Evolutionary conservation across 2,329 filamentous ascomycete genomes (phyloP), one percentile per base, ranked within the genome.

Genomic region (Juglanconis sp.): DNA sequence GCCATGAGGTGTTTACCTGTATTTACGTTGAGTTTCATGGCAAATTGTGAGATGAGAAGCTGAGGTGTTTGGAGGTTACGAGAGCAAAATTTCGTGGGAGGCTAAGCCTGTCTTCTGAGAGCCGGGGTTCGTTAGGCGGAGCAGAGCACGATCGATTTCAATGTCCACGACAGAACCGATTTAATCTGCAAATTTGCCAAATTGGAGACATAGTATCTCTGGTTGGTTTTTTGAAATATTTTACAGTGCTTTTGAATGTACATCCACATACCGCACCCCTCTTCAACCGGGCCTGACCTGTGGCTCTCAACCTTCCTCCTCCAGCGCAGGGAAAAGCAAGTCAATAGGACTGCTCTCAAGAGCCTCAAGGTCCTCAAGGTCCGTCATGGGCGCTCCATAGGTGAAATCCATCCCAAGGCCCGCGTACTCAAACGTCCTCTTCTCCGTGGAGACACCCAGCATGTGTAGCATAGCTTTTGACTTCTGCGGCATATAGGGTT

Each of bases 401-500:
- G 80, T 77, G 40, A 78, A 68, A 74, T 98, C 95, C 8, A 75
- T 79, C 1, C 86, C 86, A 34, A 87, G 75, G 32, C 66, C 71
- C 5, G 91, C 88, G 70, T 86, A 82, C 17, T 81, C 77, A 62
- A 92, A 83, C 0, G 78, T 82, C 59, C 94, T 82, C 56, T 82
- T 83, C 9, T 83, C 79, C 8, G 77, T 71, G 3, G 78, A 75
- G 4, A 99, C 92, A 1, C 90, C 88, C 8, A 99, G 77, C 68
- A 88, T 83, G 71, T 96, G 89, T 0, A 99, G 82, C 36, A 97
- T 74, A 65, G 85, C 77, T 10, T 76, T 74, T 51, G 91, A 84
- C 73, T 96, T 96, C 46, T 77, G 80, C 0, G 95, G 95, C 83
- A 99, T 96, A 69, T 93, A 91, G 1, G 95, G 92, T 73, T 96